Percentiles rank a stretch among this genome's conserved stretches.
phyloP scores from a whole-genome alignment of 495 filamentous ascomycete species.

The Jackrogersella minutella region DNA sequence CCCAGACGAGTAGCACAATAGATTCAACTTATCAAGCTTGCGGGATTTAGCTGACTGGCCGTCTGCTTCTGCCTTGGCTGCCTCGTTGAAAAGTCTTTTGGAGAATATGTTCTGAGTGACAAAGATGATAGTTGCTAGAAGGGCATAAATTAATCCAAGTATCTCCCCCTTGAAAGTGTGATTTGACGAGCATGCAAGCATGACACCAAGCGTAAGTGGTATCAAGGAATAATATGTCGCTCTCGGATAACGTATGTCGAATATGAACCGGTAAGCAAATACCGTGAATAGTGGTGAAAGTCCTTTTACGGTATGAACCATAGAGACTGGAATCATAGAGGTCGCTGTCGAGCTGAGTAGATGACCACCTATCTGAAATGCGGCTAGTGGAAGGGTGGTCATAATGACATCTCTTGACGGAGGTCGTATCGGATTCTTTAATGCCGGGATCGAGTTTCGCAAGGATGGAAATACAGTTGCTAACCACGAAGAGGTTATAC shows the following conservation, averaged over 20 bases:
- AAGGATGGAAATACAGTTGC: conserved; percentile 73
- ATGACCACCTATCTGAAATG: conserved; percentile 93
- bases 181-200: conserved; percentile 92
- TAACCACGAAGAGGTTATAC: conserved; percentile 77
- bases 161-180: conserved; percentile 78
- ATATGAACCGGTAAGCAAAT: conserved; percentile 87
- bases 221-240: conserved; percentile 93
- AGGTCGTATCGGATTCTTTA: conserved; percentile 81
- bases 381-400: conserved; percentile 86
- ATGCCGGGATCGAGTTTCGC: conserved; percentile 72
- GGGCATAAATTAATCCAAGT: conserved; percentile 85
- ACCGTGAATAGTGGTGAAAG: conserved; percentile 97
- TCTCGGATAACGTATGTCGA: conserved; percentile 83
- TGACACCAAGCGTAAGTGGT: conserved; percentile 89
- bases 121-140: conserved; percentile 89
- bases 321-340: conserved; percentile 90
- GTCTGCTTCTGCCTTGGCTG: conserved; percentile 79
- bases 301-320: conserved; percentile 99
- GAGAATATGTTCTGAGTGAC: conserved; percentile 99
- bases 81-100: conserved; percentile 98
- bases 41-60: conserved; percentile 61
- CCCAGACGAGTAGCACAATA: conserved; percentile 94
- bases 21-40: conserved; percentile 95
- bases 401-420: conserved; percentile 84
- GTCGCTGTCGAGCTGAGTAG: conserved; percentile 93